These are phyloP conservation scores for Acanthamoeba sp. DNA, from an alignment of 208 protist species.

Conservation along the genomic window DNA sequence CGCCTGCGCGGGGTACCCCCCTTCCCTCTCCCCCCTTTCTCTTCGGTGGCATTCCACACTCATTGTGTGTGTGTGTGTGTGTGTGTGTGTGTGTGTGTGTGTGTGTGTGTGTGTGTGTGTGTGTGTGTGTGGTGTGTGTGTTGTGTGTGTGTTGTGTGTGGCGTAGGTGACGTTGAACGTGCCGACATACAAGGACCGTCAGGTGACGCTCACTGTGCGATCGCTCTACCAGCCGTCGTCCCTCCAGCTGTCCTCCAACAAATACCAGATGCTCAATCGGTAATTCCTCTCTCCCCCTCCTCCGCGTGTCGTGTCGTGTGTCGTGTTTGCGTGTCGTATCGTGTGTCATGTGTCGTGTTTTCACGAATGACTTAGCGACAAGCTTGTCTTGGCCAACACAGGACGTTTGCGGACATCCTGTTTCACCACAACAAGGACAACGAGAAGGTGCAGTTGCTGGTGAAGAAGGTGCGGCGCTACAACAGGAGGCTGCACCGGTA, in stretches of 20 bases:
- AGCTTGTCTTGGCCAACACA: not conserved
- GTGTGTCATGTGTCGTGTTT: too few relatives aligned
- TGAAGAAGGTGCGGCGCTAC: not conserved
- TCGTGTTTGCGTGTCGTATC: too few relatives aligned
- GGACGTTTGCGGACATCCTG: not conserved
- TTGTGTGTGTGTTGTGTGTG: not conserved
- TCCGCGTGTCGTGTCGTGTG: too few relatives aligned
- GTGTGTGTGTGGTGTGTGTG: not conserved
- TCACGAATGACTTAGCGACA: too few relatives aligned
- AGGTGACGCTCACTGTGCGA: not conserved
- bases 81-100: too few relatives aligned
- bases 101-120: too few relatives aligned
- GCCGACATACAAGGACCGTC: constrained; percentile 15
- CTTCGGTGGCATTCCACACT: not conserved
- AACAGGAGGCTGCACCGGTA: not conserved
- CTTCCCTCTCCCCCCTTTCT: not conserved
- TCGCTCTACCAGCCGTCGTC: not conserved
- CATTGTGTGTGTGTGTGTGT: too few relatives aligned
- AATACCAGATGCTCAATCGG: constrained; percentile 24
- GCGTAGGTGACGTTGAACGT: constrained; percentile 44
- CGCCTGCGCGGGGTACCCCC: not conserved
- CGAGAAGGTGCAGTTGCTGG: not conserved
- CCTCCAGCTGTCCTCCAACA: constrained; percentile 11
- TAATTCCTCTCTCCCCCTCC: not conserved
- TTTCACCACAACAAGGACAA: constrained; percentile 38